These are phyloP conservation scores for Rheum nobile DNA, from an alignment of 148 eudicot species.

Conservation along the genomic window DNA sequence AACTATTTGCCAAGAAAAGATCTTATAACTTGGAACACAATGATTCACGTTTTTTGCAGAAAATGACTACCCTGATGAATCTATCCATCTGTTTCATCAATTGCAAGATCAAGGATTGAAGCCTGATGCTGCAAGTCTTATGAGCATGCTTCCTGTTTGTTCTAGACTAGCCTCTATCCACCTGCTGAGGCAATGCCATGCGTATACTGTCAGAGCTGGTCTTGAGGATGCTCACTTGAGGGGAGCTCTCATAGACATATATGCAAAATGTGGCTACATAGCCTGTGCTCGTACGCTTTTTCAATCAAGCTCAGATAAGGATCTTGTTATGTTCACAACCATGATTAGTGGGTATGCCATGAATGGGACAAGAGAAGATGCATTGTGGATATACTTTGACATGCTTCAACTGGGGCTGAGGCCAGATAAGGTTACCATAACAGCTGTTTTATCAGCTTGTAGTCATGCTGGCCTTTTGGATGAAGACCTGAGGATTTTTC, in stretches of 20 bases:
- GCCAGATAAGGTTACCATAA: slow-evolving; percentile 54
- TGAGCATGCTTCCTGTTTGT: slow-evolving; percentile 54
- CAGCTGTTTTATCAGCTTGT: slow-evolving; percentile 58
- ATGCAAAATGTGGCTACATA: slow-evolving; percentile 58
- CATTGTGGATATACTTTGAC: slow-evolving; percentile 30
- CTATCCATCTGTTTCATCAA: slow-evolving; percentile 35
- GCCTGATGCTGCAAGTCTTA: slow-evolving; percentile 44
- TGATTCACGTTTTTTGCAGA: slow-evolving; percentile 49
- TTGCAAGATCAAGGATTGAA: slow-evolving; percentile 30
- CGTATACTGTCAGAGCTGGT: slow-evolving; percentile 39
- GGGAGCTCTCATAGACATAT: slow-evolving; percentile 47
- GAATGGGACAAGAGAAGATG: slow-evolving; percentile 72
- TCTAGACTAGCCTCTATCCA: slow-evolving; percentile 42
- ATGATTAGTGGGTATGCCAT: slow-evolving; percentile 69
- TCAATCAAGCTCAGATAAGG: slow-evolving; percentile 33
- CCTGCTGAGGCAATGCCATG: slow-evolving; percentile 62
- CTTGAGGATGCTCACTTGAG: slow-evolving; percentile 38
- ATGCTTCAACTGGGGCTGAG: slow-evolving; percentile 45
- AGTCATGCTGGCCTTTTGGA: slow-evolving; percentile 61
- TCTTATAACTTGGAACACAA: slow-evolving; percentile 47
- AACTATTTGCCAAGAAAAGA: slow-evolving; percentile 24
- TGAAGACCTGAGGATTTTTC: slow-evolving; percentile 54
- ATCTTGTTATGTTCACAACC: slow-evolving; percentile 56
- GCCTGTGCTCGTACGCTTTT: slow-evolving; percentile 43
- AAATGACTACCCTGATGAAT: slow-evolving; percentile 34